Evolutionary conservation across 441 rosid genomes (phyloP), one percentile per base, ranked within the genome.

Genomic region (Gossypium gossypioides): DNA sequence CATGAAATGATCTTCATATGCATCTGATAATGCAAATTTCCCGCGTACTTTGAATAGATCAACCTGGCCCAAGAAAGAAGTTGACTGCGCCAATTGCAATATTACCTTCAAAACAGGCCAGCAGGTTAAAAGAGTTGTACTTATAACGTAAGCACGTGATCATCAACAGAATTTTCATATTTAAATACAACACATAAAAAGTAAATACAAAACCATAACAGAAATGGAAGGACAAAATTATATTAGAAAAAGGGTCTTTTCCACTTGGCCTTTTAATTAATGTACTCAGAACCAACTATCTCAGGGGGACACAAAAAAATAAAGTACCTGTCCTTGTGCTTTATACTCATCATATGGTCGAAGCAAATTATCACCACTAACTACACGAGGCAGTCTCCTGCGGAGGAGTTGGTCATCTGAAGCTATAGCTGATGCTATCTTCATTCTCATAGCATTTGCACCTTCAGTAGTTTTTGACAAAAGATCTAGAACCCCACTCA

Each of bases 361-460:
- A 78, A 93, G 92, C 88, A 96, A 83, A 85, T 85, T 89, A 81
- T 96, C 97, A 74, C 93, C 98, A 57, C 94, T 78, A 77, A 96
- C 84, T 40, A 86, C 98, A 64, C 99, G 95, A 65, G 97, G 97
- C 73, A 93, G 86, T 82, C 98, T 86, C 81, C 78, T 85, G 67
- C 98, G 98, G 67, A 96, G 96, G 70, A 93, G 93, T 78, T 96
- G 99, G 72, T 96, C 98, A 79, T 96, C 98, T 78, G 99, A 93
- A 66, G 98, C 87, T 80, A 96, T 88, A 74, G 98, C 97, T 72
- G 99, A 88, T 81, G 91, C 82, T 79, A 96, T 91, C 84, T 93
- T 93, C 97, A 93, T 90, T 84, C 98, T 88, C 92, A 96, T 83
- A 66, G 98, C 99, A 86, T 96, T 96, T 70, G 99, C 99, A 78